A percentile compares a stretch with the other conserved stretches of the same genome.
These are phyloP conservation scores for Cryptococcus floricola DNA, from an alignment of 1,284 basidiomycete species.

Conservation along the genomic window DNA sequence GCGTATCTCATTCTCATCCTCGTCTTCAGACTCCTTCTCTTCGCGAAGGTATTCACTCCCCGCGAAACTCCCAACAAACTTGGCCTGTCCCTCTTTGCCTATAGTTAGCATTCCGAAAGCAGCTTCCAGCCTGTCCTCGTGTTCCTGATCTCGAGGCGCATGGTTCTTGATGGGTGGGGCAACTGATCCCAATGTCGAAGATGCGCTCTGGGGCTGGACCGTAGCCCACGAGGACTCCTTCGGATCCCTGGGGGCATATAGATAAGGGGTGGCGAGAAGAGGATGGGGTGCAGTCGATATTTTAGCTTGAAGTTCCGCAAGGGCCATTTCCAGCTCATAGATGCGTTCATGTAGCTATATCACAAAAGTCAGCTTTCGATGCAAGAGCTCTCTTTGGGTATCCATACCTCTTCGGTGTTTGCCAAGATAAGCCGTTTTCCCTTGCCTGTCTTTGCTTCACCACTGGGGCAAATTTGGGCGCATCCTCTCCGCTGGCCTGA, in stretches of 20 bases:
- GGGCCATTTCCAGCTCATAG: slow-evolving; percentile 38
- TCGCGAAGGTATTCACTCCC: slow-evolving; percentile 41
- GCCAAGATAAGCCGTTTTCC: slow-evolving; percentile 45
- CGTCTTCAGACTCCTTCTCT: slow-evolving; percentile 11
- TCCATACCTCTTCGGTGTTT: slow-evolving; percentile 38
- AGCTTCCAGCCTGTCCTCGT: slow-evolving; percentile 32
- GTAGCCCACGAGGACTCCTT: slow-evolving; percentile 4
- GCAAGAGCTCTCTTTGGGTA: not conserved
- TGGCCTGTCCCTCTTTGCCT: slow-evolving; percentile 35
- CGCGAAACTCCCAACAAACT: slow-evolving; percentile 43
- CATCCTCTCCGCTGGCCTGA: slow-evolving; percentile 42
- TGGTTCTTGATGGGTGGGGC: slow-evolving; percentile 4
- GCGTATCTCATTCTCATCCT: not conserved
- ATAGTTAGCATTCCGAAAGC: slow-evolving; percentile 46
- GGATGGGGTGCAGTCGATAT: slow-evolving; percentile 29
- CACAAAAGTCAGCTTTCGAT: not conserved
- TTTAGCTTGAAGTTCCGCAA: slow-evolving; percentile 33
- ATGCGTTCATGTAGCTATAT: slow-evolving; percentile 41
- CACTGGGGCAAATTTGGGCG: slow-evolving; percentile 45
- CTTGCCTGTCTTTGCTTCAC: slow-evolving; percentile 40
- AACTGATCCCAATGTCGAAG: too few species aligned
- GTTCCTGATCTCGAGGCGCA: slow-evolving; percentile 5
- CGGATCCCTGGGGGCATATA: slow-evolving; percentile 28
- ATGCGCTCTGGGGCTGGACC: not conserved
- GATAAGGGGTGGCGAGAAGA: slow-evolving; percentile 31